Evolutionary conservation across 257 asterid genomes (phyloP), one percentile per base, ranked within the genome.

Genomic region (Apocynum venetum): DNA sequence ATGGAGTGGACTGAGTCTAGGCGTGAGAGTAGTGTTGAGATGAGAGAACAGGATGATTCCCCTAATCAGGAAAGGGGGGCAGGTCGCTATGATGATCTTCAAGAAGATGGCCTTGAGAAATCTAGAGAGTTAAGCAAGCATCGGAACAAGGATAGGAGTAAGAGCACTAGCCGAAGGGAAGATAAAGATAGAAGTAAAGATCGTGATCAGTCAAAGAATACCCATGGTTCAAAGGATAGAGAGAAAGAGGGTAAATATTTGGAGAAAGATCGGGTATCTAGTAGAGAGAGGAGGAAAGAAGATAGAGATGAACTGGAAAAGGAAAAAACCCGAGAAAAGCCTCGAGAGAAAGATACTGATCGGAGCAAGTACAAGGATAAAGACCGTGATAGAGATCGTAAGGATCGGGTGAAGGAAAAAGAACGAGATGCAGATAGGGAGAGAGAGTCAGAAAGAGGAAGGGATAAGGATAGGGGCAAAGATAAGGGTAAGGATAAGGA

Each of bases 131-230:
- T 88, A 0, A 86, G 81, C 80, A 90, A 84, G 87, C 91, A 87
- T 78, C 89, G 79, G 56, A 87, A 83, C 84, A 91, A 90, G 83
- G 96, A 89, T 78, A 89, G 83, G 83, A 88, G 87, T 77, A 92
- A 84, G 87, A 84, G 86, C 84, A 78, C 85, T 81, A 80, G 88
- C 11, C 84, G 83, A 19, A 86, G 86, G 83, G 97, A 90, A 79
- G 97, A 91, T 83, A 92, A 84, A 78, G 95, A 94, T 56, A 89
- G 83, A 83, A 87, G 84, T 78, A 91, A 87, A 86, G 92, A 89
- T 76, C 85, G 89, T n/a, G 97, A 91, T 76, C 85, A 83, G 71
- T 80, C 83, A 6, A 91, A 86, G 85, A 74, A 71, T 17, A 68
- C 52, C 66, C 89, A 81, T 44, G 74, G 70, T 74, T 76, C 56